phyloP scores from a whole-genome alignment of 805 yeast species.

The Metschnikowia santaceciliae region DNA sequence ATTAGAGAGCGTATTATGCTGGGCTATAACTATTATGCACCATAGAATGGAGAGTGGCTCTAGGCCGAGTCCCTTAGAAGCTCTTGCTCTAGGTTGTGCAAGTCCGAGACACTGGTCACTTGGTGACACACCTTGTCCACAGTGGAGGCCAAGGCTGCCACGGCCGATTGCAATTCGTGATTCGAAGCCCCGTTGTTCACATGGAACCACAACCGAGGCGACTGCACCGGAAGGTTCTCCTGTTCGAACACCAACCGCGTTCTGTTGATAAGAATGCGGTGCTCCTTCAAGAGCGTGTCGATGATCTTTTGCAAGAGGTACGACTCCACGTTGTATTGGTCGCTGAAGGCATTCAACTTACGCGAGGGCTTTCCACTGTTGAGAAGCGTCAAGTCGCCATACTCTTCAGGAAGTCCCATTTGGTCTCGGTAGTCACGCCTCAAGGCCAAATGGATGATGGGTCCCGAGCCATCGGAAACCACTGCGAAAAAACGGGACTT shows the following conservation, averaged over 20 bases:
- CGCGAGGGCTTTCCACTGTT: conserved; percentile 45
- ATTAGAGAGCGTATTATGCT: conserved; percentile 2
- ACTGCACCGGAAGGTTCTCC: conserved; percentile 35
- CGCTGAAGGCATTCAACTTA: conserved; percentile 39
- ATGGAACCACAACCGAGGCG: conserved; percentile 35
- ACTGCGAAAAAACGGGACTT: conserved; percentile 44
- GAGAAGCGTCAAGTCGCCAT: conserved; percentile 45
- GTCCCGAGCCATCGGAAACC: conserved; percentile 56
- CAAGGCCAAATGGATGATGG: conserved; percentile 66
- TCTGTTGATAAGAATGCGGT: conserved; percentile 60
- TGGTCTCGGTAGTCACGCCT: conserved; percentile 41
- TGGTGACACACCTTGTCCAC: conserved; percentile 22
- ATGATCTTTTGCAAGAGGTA: conserved; percentile 64
- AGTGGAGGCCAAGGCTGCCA: conserved; percentile 21
- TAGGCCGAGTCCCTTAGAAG: conserved; percentile 3
- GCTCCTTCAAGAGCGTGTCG: conserved; percentile 47
- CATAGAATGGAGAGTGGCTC: not conserved
- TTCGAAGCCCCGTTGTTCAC: conserved; percentile 27
- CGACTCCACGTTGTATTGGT: conserved; percentile 49
- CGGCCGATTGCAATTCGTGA: conserved; percentile 25
- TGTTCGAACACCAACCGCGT: conserved; percentile 62
- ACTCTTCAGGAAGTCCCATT: conserved; percentile 45
- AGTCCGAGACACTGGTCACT: conserved; percentile 22
- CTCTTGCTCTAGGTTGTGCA: conserved; percentile 26
- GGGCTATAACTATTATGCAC: not conserved